Evolutionary conservation across 768 basidiomycete genomes (phyloP).

Genomic region (Pleurotus eryngii): DNA sequence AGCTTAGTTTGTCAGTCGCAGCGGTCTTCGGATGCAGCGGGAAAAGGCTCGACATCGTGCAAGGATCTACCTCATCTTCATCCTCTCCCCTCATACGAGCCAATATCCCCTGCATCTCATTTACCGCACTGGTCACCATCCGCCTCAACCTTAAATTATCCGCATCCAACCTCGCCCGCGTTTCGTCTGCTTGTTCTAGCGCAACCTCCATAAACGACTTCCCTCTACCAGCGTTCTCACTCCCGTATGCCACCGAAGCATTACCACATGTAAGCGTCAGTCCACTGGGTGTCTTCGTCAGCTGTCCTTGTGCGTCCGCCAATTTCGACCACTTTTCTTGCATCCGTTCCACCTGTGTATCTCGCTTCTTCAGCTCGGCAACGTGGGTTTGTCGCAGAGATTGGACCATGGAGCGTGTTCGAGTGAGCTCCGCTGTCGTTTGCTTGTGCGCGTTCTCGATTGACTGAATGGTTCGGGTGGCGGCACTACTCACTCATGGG

Average conservation of each 20-base stretch:
- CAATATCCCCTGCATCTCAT: constrained; percentile 57
- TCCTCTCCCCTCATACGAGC: constrained; percentile 44
- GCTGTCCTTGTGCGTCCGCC: constrained; percentile 62
- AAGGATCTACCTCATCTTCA: constrained; percentile 46
- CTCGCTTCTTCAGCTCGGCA: constrained; percentile 75
- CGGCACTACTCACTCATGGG: constrained; percentile 16
- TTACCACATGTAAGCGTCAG: constrained; percentile 46
- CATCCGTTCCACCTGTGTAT: constrained; percentile 75
- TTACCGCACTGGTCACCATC: constrained; percentile 58
- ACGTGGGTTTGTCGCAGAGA: constrained; percentile 65
- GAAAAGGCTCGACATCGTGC: constrained; percentile 49
- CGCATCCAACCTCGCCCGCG: constrained; percentile 54
- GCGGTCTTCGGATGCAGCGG: constrained; percentile 48
- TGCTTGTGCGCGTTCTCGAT: constrained; percentile 69
- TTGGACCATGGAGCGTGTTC: constrained; percentile 66
- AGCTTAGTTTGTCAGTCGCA: constrained; percentile 44
- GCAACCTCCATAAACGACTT: constrained; percentile 61
- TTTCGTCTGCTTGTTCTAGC: constrained; percentile 69
- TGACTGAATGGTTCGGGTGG: constrained; percentile 49
- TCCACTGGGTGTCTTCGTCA: constrained; percentile 46
- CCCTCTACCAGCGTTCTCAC: constrained; percentile 35
- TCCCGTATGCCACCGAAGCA: constrained; percentile 42
- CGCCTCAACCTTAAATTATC: constrained; percentile 64
- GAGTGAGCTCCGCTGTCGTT: constrained; percentile 65
- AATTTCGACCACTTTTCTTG: constrained; percentile 74